These are phyloP conservation scores for Sugiyamaella smithiae DNA, from an alignment of 805 yeast genomes.

Conservation along the genomic window DNA sequence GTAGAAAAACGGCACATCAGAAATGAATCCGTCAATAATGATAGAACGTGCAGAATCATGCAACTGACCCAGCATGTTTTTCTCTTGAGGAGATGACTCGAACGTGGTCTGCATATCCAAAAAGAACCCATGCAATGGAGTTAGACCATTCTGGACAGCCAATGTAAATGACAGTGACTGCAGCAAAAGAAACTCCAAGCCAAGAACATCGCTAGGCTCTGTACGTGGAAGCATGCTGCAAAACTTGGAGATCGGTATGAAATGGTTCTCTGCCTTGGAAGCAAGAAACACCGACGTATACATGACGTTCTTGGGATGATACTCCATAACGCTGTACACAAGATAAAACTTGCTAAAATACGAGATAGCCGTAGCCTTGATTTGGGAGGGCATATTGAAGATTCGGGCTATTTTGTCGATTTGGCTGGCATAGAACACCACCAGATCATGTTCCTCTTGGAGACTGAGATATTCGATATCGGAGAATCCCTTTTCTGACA, in stretches of 20 bases:
- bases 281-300: slow-evolving; percentile 83
- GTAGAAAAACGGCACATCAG: slow-evolving; percentile 72
- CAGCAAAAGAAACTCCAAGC: slow-evolving; percentile 73
- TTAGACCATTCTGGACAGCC: slow-evolving; percentile 81
- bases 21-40: slow-evolving; percentile 64
- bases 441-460: slow-evolving; percentile 69
- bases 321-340: slow-evolving; percentile 77
- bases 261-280: slow-evolving; percentile 88
- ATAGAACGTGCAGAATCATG: slow-evolving; percentile 69
- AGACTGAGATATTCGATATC: slow-evolving; percentile 48
- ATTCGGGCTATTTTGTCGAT: slow-evolving; percentile 66
- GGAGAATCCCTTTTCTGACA: slow-evolving; percentile 17
- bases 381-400: slow-evolving; percentile 84
- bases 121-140: slow-evolving; percentile 91
- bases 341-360: slow-evolving; percentile 81
- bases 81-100: slow-evolving; percentile 33
- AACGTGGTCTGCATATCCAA: slow-evolving; percentile 71
- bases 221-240: slow-evolving; percentile 67
- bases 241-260: slow-evolving; percentile 79
- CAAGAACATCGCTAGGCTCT: slow-evolving; percentile 61
- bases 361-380: slow-evolving; percentile 78
- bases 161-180: slow-evolving; percentile 76
- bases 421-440: slow-evolving; percentile 70
- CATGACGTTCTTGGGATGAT: slow-evolving; percentile 79
- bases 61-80: slow-evolving; percentile 58